A percentile compares a stretch with the other conserved stretches of the same genome.
phyloP scores from a whole-genome alignment of 2,329 filamentous ascomycete genomes.

The Trichoderma simmonsii region DNA sequence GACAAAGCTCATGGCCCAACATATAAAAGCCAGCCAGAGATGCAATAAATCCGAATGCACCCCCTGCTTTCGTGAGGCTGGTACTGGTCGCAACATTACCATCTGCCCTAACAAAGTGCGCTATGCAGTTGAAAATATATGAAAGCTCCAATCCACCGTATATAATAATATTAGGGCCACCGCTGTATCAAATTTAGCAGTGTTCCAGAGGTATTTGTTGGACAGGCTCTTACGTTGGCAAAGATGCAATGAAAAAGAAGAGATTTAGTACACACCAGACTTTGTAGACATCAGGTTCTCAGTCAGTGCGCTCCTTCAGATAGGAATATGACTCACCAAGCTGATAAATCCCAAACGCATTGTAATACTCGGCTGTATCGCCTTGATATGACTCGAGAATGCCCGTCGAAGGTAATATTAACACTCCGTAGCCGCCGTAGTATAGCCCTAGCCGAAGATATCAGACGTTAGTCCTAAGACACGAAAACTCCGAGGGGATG shows the following conservation, averaged over 20 bases:
- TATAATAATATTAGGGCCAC: neutral
- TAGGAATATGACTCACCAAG: neutral
- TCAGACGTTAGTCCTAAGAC: neutral
- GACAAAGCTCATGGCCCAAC: neutral
- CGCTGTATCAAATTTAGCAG: neutral
- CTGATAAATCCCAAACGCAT: neutral
- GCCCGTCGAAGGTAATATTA: neutral
- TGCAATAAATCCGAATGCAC: neutral
- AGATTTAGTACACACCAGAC: neutral
- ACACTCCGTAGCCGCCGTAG: neutral
- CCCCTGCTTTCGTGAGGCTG: neutral
- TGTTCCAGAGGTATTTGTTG: accelerated
- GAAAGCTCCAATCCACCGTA: neutral
- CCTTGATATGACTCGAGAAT: neutral
- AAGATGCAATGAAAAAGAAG: neutral
- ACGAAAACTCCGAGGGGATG: neutral
- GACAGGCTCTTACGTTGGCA: neutral
- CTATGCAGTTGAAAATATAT: neutral
- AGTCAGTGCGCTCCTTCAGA: neutral
- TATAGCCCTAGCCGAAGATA: neutral
- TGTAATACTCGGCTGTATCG: neutral
- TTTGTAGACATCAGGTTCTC: neutral
- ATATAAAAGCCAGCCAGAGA: neutral
- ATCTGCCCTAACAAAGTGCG: neutral
- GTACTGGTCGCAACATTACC: neutral